A percentile compares a stretch with the other conserved stretches of the same genome.
Conservation (phyloP, 345 rosid genomes). For the Clarkia xantiana region DNA sequence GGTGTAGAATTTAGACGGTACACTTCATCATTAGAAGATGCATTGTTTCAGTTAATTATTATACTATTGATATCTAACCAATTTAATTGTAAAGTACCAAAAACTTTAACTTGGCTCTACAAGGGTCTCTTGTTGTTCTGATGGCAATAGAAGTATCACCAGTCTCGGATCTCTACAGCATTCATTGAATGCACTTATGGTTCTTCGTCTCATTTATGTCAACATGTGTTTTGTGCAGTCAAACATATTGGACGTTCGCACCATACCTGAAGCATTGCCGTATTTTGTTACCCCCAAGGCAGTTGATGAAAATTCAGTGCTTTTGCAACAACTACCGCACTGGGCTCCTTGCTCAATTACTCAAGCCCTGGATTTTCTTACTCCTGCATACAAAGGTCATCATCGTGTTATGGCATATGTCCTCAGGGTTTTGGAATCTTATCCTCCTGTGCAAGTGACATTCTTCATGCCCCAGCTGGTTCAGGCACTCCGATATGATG, state of each 20-base stretch:
- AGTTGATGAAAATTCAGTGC: slow-evolving; percentile 84
- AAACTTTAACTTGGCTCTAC: too few relatives aligned
- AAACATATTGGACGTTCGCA: slow-evolving; percentile 57
- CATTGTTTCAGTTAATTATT: too few relatives aligned
- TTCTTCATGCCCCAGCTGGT: slow-evolving; percentile 99
- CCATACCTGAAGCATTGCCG: slow-evolving; percentile 93
- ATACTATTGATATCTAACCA: too few relatives aligned
- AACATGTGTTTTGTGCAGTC: slow-evolving; percentile 36
- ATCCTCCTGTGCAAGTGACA: slow-evolving; percentile 93
- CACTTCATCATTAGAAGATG: too few relatives aligned
- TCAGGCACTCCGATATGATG: slow-evolving; percentile 87
- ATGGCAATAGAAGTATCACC: too few relatives aligned
- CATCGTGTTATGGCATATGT: slow-evolving; percentile 99
- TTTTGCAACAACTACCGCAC: slow-evolving; percentile 96
- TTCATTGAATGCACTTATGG: background rate
- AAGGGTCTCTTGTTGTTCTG: too few relatives aligned
- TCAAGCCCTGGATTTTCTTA: slow-evolving; percentile 89
- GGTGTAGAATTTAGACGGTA: too few relatives aligned
- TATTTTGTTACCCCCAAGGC: slow-evolving; percentile 89
- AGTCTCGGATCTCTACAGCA: background rate
- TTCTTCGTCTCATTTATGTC: background rate
- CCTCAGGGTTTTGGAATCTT: slow-evolving; percentile 90
- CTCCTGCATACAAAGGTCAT: slow-evolving; percentile 92
- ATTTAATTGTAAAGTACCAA: too few relatives aligned
- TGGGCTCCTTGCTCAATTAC: slow-evolving; percentile 99